Evolutionary conservation across 2,329 filamentous ascomycete species (phyloP).

Genomic region (Monosporascus sp.): DNA sequence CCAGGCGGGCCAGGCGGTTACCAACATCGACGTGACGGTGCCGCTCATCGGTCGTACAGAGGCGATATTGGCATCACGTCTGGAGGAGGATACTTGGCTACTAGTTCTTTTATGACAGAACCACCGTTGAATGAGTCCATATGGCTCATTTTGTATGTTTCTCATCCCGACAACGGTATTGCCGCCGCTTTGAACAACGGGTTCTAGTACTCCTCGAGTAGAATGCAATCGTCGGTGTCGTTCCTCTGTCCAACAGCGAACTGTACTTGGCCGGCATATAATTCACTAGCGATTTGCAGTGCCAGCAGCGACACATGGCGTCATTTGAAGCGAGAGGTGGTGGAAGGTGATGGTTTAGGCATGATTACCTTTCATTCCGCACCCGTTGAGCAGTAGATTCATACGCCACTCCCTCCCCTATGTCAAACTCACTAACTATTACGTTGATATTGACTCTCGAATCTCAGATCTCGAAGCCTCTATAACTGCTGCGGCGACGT

Average conservation of each 20-base stretch:
- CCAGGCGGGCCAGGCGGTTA: conserved; percentile 6
- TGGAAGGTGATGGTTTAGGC: conserved; percentile 2
- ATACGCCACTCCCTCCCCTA: not conserved
- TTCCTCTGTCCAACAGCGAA: conserved; percentile 17
- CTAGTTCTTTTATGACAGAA: too few species aligned
- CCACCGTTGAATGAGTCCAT: too few species aligned
- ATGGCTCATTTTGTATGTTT: too few species aligned
- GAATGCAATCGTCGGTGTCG: conserved; percentile 1
- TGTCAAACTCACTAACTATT: conserved; percentile 9
- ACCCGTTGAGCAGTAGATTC: too few species aligned
- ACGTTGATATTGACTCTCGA: not conserved
- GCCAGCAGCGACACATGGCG: conserved; percentile 13
- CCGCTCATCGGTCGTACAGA: conserved; percentile 1
- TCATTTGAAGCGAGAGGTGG: conserved; percentile 1
- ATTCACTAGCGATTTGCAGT: conserved; percentile 15
- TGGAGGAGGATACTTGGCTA: too few species aligned
- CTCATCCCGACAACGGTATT: too few species aligned
- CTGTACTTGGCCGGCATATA: conserved; percentile 15
- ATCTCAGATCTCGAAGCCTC: not conserved
- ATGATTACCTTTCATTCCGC: not conserved
- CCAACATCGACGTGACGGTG: not conserved
- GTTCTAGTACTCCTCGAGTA: conserved; percentile 8
- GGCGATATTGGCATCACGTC: not conserved
- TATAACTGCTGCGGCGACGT: conserved; percentile 5
- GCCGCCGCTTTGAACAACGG: conserved; percentile 5